Conservation (phyloP, 1,139 yeast species). For the Geotrichum armillariae region DNA sequence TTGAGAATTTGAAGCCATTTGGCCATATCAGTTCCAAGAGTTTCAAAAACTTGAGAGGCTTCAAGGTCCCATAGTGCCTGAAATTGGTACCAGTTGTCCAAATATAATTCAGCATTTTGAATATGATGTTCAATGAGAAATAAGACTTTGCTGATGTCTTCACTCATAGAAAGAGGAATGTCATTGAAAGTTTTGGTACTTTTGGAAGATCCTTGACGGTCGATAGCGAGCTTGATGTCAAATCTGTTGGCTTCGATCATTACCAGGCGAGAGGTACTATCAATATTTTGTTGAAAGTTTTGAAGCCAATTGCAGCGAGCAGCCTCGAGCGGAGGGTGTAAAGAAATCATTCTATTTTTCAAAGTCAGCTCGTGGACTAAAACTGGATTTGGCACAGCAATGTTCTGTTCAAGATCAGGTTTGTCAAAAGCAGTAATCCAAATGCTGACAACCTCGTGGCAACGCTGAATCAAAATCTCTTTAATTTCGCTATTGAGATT, state of each 20-base stretch:
- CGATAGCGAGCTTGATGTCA: constrained; percentile 30
- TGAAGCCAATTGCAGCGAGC: constrained; percentile 38
- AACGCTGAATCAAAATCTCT: constrained; percentile 42
- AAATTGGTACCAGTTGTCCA: constrained; percentile 54
- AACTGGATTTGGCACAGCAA: constrained; percentile 23
- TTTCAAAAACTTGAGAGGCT: constrained; percentile 37
- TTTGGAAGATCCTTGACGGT: constrained; percentile 2
- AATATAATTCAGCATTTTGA: constrained; percentile 41
- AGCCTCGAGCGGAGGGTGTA: constrained; percentile 46
- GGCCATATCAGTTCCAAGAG: constrained; percentile 42
- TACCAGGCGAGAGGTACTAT: constrained; percentile 18
- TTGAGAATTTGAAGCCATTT: constrained; percentile 52
- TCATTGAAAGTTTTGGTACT: constrained; percentile 23
- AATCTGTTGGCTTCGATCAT: constrained; percentile 33
- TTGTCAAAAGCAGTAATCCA: constrained; percentile 35
- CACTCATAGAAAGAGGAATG: constrained; percentile 25
- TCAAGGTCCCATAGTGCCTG: constrained; percentile 62
- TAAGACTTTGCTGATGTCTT: constrained; percentile 22
- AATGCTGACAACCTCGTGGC: constrained; percentile 25
- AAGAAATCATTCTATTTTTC: constrained; percentile 46
- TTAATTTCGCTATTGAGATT: constrained; percentile 46
- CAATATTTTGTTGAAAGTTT: constrained; percentile 36
- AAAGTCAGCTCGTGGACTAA: constrained; percentile 44
- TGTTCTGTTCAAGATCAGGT: constrained; percentile 22
- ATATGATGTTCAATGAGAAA: constrained; percentile 31